Conservation (phyloP, 108 stramenopile species). For the Cyclotella distinguenda region DNA sequence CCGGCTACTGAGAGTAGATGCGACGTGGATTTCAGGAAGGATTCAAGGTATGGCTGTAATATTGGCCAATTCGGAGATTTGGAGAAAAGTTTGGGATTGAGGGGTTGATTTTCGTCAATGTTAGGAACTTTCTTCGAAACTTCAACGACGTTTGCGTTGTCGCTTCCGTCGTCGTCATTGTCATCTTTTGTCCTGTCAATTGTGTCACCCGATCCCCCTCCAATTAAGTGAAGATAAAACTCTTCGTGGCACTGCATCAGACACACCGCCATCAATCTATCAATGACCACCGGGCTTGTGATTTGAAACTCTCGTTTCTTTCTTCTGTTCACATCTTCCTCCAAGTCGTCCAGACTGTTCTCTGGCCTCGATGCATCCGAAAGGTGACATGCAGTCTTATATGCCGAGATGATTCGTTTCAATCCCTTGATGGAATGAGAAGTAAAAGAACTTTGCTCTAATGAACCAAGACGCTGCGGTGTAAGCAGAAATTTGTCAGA, state of each 20-base stretch:
- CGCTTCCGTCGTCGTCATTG: constrained; percentile 36
- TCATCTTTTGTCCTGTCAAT: constrained; percentile 8
- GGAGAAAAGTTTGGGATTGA: constrained; percentile 66
- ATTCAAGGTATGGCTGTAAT: constrained; percentile 57
- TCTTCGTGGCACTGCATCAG: constrained; percentile 70
- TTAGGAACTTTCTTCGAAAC: constrained; percentile 11
- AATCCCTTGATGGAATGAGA: constrained; percentile 74
- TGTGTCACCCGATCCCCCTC: constrained; percentile 18
- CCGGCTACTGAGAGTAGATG: constrained; percentile 74
- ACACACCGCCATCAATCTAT: constrained; percentile 73
- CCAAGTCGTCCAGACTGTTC: constrained; percentile 17
- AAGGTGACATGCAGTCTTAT: constrained; percentile 81
- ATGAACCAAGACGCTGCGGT: constrained; percentile 39
- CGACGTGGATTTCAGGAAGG: constrained; percentile 71
- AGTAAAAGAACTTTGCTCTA: constrained; percentile 71
- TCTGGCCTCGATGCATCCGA: constrained; percentile 33
- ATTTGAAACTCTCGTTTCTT: constrained; percentile 59
- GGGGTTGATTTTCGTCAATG: constrained; percentile 68
- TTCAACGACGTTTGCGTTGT: constrained; percentile 36
- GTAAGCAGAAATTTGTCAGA: constrained; percentile 50
- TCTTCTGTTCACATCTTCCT: constrained; percentile 12
- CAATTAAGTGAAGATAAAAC: constrained; percentile 73
- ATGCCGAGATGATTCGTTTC: constrained; percentile 72
- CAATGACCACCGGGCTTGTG: constrained; percentile 71
- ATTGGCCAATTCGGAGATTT: constrained; percentile 58